Evolutionary conservation across 345 rosid species (phyloP), one percentile per base, ranked within the genome.

Genomic region (Gossypium turneri): DNA sequence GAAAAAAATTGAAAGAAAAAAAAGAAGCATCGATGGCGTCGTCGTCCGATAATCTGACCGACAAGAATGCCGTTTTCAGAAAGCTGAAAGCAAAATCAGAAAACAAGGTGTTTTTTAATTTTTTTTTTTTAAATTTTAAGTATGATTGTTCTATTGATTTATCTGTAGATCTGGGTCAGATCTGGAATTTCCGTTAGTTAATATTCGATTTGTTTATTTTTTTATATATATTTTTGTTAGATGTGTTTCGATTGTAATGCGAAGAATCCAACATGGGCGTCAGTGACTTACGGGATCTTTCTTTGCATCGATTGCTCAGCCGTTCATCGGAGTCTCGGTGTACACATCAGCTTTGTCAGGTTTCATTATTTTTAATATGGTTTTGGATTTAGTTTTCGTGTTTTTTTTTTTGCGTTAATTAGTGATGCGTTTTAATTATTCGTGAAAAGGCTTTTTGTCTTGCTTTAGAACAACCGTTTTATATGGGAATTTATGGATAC

Each of bases 241-340:
- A 92, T 93, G 73, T 96, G 99, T 75, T 96, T 96, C 64, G 99
- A 96, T 86, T 96, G 99, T 74, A 93, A 92, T 85, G 95, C 98
- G 38, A 96, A 89, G 90, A 96, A 90, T 66, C 99, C 99, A 8
- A 90, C 95, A 0, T 96, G 99, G 99, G 98, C 99, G 1, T 96
- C 98, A 16, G 99, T 96, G 66, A 96, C 99, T 0, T 96, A 92
- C 63, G 99, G 99, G 79, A 86, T 96, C 87, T 96, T 96, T 80
- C 97, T 96, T 67, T 96, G 99, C 82, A 93, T 96, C 68, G 99
- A 93, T 83, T 96, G 99, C 84, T 96, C 99, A 12, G 99, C 98
- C 17, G 91, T 84, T 76, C 99, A 93, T 79, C 95, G 99, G 16
- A 93, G 86, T 81, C 98, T 96, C 62, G 99, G 99, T 70, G 98